phyloP scores from a whole-genome alignment of 106 monocot genomes.

The Apostasia ramifera region DNA sequence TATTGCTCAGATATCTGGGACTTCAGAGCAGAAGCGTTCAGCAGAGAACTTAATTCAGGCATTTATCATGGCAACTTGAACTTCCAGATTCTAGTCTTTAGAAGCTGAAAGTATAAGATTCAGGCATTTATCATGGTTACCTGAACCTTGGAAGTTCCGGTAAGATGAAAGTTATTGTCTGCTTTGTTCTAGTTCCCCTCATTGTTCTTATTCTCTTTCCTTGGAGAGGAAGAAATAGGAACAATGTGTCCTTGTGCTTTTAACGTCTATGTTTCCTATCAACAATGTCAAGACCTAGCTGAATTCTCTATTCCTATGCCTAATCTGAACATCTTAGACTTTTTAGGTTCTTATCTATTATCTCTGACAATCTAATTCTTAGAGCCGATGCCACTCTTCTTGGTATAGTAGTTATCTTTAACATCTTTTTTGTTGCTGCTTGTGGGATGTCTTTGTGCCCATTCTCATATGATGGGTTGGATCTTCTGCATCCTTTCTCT shows the following conservation, averaged over 20 bases:
- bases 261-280: conserved; percentile 5
- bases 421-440: conserved; percentile 2
- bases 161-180: too few relatives aligned
- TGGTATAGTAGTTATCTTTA: not conserved
- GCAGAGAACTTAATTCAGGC: conserved; percentile 96
- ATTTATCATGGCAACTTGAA: conserved; percentile 84
- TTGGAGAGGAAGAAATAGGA: not conserved
- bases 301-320: conserved; percentile 4
- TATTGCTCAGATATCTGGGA: conserved; percentile 83
- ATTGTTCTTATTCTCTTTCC: not conserved
- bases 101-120: not conserved
- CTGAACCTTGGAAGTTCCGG: too few relatives aligned
- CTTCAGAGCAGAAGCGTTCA: conserved; percentile 67
- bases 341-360: conserved; percentile 8
- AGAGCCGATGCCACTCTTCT: conserved; percentile 7
- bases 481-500: conserved; percentile 5
- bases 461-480: not conserved
- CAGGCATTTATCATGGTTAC: not conserved
- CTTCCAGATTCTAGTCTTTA: not conserved
- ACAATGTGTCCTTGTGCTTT: not conserved
- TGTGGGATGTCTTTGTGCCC: conserved; percentile 1
- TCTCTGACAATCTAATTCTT: conserved; percentile 1
- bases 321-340: conserved; percentile 6
- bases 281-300: not conserved
- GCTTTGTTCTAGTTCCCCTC: not conserved